These are phyloP conservation scores for Colletotrichum tamarilloi DNA, from an alignment of 2,329 filamentous ascomycete genomes.

Conservation along the genomic window DNA sequence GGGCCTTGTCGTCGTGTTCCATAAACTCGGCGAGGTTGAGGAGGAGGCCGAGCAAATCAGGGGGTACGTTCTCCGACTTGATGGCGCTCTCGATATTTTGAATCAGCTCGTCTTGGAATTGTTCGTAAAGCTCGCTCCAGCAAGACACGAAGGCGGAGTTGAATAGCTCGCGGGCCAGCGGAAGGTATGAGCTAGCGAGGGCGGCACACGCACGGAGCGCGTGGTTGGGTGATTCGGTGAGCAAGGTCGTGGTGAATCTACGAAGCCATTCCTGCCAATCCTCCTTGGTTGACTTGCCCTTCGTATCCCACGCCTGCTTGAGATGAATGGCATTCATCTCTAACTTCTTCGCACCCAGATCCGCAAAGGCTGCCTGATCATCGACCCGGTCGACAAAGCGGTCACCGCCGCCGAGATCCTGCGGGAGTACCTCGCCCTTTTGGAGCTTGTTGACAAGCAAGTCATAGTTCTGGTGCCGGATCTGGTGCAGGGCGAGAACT, in stretches of 20 bases:
- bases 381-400: slow-evolving; percentile 82
- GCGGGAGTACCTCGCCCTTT: slow-evolving; percentile 93
- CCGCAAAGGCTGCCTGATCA: slow-evolving; percentile 79
- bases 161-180: slow-evolving; percentile 92
- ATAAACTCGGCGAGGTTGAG: slow-evolving; percentile 99
- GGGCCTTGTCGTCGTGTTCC: slow-evolving; percentile 98
- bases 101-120: slow-evolving; percentile 96
- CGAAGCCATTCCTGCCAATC: slow-evolving; percentile 99
- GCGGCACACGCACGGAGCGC: slow-evolving; percentile 93
- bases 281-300: slow-evolving; percentile 95
- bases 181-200: slow-evolving; percentile 89
- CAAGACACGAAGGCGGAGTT: slow-evolving; percentile 99
- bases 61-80: slow-evolving; percentile 93
- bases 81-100: slow-evolving; percentile 95
- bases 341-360: slow-evolving; percentile 91
- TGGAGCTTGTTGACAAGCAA: slow-evolving; percentile 92
- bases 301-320: slow-evolving; percentile 96
- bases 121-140: slow-evolving; percentile 97
- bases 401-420: slow-evolving; percentile 90
- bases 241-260: slow-evolving; percentile 91
- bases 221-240: slow-evolving; percentile 96
- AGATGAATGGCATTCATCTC: slow-evolving; percentile 98
- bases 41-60: slow-evolving; percentile 92
- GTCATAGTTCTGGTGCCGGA: slow-evolving; percentile 91
- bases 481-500: slow-evolving; percentile 79